phyloP scores from a whole-genome alignment of 345 rosid species.

The Pugionium cornutum region DNA sequence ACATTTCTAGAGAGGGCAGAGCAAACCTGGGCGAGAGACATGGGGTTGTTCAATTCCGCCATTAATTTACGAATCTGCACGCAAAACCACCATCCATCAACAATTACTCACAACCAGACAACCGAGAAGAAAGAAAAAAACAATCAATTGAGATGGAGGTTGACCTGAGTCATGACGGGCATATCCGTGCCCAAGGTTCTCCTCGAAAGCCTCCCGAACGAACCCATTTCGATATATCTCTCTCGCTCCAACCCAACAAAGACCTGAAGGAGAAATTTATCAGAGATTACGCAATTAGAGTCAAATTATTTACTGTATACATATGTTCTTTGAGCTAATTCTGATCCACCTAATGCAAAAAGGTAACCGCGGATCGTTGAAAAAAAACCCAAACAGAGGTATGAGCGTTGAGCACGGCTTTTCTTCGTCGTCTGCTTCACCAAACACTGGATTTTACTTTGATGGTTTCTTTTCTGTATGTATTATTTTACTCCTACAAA shows the following conservation, averaged over 20 bases:
- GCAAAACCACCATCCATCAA: conserved; percentile 36
- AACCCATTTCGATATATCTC: conserved; percentile 65
- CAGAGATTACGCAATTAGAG: not conserved
- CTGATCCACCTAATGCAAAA: not conserved
- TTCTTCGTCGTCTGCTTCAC: conserved; percentile 19
- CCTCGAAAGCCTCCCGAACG: conserved; percentile 69
- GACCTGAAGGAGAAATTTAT: not conserved
- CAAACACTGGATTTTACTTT: conserved; percentile 19
- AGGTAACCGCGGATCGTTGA: not conserved
- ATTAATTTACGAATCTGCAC: conserved; percentile 79
- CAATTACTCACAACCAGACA: conserved; percentile 14
- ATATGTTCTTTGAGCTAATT: not conserved
- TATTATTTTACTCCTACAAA: not conserved
- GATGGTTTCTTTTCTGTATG: not conserved
- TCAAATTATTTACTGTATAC: not conserved
- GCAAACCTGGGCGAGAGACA: conserved; percentile 94
- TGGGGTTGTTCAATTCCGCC: conserved; percentile 59
- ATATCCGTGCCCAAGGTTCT: conserved; percentile 78
- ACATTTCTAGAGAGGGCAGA: conserved; percentile 23
- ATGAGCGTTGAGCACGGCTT: conserved; percentile 14
- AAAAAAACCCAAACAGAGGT: not conserved
- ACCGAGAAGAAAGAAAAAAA: not conserved
- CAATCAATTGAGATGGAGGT: conserved; percentile 1
- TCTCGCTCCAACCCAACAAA: not conserved
- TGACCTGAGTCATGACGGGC: conserved; percentile 89